Evolutionary conservation across 148 eudicot genomes (phyloP).

Genomic region (Heliosperma pusillum): DNA sequence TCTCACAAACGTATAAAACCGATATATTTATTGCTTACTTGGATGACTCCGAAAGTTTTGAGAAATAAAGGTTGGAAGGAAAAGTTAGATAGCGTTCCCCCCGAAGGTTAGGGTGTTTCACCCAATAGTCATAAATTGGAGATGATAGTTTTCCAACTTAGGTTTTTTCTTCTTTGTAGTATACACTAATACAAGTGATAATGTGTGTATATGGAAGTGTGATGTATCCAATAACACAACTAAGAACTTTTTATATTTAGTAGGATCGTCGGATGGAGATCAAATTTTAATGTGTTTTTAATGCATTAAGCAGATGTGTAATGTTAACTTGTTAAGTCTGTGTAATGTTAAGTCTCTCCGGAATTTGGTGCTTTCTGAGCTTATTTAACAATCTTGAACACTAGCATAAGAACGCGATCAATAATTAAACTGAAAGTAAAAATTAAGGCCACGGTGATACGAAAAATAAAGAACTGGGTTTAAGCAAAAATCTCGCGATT

Average conservation of each 20-base stretch:
- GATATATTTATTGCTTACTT: too few species aligned
- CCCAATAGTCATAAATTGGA: too few species aligned
- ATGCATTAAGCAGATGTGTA: too few species aligned
- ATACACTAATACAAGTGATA: not conserved
- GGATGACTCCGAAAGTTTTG: too few species aligned
- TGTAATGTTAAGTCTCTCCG: too few species aligned
- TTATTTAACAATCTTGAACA: too few species aligned
- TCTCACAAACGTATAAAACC: not conserved
- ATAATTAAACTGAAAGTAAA: not conserved
- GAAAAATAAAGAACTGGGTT: not conserved
- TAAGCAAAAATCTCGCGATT: conserved; percentile 24
- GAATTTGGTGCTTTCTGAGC: too few species aligned
- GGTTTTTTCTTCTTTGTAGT: not conserved
- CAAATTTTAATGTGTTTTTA: too few species aligned
- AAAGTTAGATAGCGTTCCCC: too few species aligned
- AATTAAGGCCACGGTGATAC: not conserved
- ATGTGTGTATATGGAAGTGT: conserved; percentile 4
- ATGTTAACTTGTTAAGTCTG: too few species aligned
- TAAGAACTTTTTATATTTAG: not conserved
- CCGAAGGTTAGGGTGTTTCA: not conserved
- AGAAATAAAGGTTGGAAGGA: too few species aligned
- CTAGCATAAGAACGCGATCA: not conserved
- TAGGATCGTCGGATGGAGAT: too few species aligned
- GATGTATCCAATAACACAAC: conserved; percentile 1
- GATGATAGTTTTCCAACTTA: not conserved